Evolutionary conservation across 2,329 filamentous ascomycete species (phyloP), one percentile per base, ranked within the genome.

Genomic region (Neofusicoccum ribis): DNA sequence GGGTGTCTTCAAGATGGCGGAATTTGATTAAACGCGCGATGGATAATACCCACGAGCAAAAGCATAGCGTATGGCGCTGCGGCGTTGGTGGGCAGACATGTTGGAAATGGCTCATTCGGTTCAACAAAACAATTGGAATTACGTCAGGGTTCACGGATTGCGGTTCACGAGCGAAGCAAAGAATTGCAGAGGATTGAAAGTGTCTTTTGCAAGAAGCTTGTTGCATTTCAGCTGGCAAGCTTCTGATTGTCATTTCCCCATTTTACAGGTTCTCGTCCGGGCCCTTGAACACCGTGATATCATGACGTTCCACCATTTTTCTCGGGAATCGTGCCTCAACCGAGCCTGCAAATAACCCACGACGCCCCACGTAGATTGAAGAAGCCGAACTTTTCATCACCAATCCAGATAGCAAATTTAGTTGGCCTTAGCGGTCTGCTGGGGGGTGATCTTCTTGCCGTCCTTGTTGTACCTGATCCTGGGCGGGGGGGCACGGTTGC

Each of bases 381-480:
- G 41, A 36, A 39, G 41, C 47, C 50, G 39, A 54, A 58, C 12
- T 36, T 49, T 49, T 58, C 11, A 60, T 41, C 17, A 43, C 43
- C 39, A 15, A 43, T 63, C 39, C 54, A 37, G 54, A 39, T 43
- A 20, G 27, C 17, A n/a, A 23, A 31, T 52, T 44, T 65, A 65
- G 31, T 60, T 37, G 63, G 63, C 84, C 85, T 91, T 92, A 78
- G 87, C 86, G 74, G 86, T 85, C 84, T 92, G 89, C 80, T 90
- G 91, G 73, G 94, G 93, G 82, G 89, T 90, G 81, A 99, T 89
- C 91, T 99, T 99, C 93, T 99, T 99, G 88, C 93, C 94, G 81
- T 99, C 95, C 91, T 98, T 97, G 91, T 99, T 99, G 92, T 96
- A 99, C 79, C 95, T 88, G 78, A 99, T 93, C 81, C 95, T 89